Evolutionary conservation across 495 filamentous ascomycete species (phyloP).

Genomic region (Penicillium bovifimosum): DNA sequence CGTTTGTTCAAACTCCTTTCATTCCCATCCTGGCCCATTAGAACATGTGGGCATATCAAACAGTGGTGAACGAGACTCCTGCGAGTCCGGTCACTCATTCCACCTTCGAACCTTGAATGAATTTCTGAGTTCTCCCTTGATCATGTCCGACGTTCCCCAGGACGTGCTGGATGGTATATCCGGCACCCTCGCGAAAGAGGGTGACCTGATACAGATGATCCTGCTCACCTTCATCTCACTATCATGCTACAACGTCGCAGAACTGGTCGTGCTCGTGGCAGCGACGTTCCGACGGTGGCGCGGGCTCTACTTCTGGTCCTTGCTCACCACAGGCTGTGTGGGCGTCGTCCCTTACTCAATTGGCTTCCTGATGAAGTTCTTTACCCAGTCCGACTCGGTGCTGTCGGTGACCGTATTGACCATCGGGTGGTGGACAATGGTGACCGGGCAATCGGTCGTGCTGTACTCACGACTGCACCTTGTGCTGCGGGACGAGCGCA

Average conservation of each 20-base stretch:
- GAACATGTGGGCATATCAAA: conserved; percentile 22
- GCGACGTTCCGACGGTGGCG: conserved; percentile 48
- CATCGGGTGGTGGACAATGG: conserved; percentile 51
- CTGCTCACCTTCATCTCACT: conserved; percentile 44
- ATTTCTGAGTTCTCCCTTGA: not conserved
- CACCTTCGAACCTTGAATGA: not conserved
- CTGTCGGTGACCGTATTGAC: conserved; percentile 42
- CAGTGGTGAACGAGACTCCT: conserved; percentile 12
- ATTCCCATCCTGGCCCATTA: not conserved
- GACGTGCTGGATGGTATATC: conserved; percentile 35
- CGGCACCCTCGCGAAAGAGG: conserved; percentile 26
- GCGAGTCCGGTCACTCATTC: not conserved
- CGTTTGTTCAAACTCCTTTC: not conserved
- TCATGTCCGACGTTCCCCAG: conserved; percentile 17
- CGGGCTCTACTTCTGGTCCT: conserved; percentile 51
- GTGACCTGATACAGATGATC: conserved; percentile 26
- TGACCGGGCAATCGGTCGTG: conserved; percentile 48
- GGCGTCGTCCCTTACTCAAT: conserved; percentile 47
- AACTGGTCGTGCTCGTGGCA: conserved; percentile 45
- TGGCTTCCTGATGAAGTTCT: conserved; percentile 49
- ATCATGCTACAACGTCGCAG: conserved; percentile 47
- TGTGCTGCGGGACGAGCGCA: conserved; percentile 41
- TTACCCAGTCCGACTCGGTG: conserved; percentile 29
- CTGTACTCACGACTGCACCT: conserved; percentile 49
- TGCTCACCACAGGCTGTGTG: conserved; percentile 40